These are phyloP conservation scores for Wickerhamomyces subpelliculosus DNA, from an alignment of 805 yeast genomes.

Conservation along the genomic window DNA sequence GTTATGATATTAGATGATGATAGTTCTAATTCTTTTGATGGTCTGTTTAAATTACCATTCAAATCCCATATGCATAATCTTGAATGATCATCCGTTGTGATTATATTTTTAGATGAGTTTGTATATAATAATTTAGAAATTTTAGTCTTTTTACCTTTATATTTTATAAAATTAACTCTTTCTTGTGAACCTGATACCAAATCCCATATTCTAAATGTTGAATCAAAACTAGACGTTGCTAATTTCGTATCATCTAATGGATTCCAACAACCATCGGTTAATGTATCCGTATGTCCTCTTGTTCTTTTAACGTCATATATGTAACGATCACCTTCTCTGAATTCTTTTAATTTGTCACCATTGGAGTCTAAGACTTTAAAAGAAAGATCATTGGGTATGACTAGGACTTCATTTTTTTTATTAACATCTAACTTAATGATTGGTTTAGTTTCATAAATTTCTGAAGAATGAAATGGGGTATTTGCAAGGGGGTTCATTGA, in stretches of 20 bases:
- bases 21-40: constrained; percentile 1
- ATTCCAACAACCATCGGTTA: constrained; percentile 19
- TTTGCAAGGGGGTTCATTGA: constrained; percentile 21
- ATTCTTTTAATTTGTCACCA: constrained; percentile 10
- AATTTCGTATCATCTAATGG: constrained; percentile 1
- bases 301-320: constrained; percentile 21
- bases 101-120: constrained; percentile 1
- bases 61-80: constrained; percentile 13
- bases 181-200: constrained; percentile 9
- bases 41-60: constrained; percentile 5
- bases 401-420: not conserved
- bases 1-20: not conserved
- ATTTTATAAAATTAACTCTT: constrained; percentile 10
- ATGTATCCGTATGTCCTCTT: constrained; percentile 18
- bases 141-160: constrained; percentile 9
- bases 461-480: constrained; percentile 6
- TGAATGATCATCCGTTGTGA: constrained; percentile 7
- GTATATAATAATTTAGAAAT: constrained; percentile 4
- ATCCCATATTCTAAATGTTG: constrained; percentile 24
- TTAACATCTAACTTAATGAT: constrained; percentile 5
- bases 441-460: constrained; percentile 10
- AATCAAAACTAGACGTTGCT: constrained; percentile 18
- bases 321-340: constrained; percentile 18
- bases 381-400: constrained; percentile 9
- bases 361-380: constrained; percentile 10